Evolutionary conservation across 73 alveolate species (phyloP), one percentile per base, ranked within the genome.

Genomic region (Paramecium caudatum): DNA sequence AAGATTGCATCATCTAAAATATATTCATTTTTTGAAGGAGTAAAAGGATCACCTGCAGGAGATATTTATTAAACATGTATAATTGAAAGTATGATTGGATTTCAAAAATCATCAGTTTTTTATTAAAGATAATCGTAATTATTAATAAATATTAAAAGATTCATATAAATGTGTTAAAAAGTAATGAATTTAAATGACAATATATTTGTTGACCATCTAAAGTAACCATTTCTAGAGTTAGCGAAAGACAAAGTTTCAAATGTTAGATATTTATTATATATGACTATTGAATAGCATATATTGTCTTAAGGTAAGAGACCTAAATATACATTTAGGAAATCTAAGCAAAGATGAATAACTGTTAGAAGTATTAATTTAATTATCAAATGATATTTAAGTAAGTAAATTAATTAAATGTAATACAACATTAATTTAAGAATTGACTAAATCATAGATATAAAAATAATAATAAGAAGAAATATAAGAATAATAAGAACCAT

Each of bases 1-100:
- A 47, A 16, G 43, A 49, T 47, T 23, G 97, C 96, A 8, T 85
- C 96, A n/a, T 21, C 78, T 17, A 61, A 87, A 46, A 49, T 48
- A 1, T 70, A 21, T 23, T 61, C 55, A 10, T 27, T 87, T 17
- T 61, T 90, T 23, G 25, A 43, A 74, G 88, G 62, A 21, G 19
- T 74, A 8, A 45, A 74, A 41, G 55, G 55, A 36, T 41, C 88
- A 0, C 17, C 62, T 12, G n/a, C 43, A 5, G 36, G 25, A 17
- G 88, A 74, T 41, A 9, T 32, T 32, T 65, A 65, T 16, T 17
- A 10, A 9, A 32, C 39, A 5, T 74, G 88, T 43, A 10, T 74
- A 2, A 45, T 74, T 1, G 62, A 74, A 19, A 74, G 68, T 43
- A 74, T 74, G 62, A 41, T 41, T 41, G 88, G 88, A 6, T 74